Conservation (phyloP, 345 rosid genomes). For the Salix brachista region DNA sequence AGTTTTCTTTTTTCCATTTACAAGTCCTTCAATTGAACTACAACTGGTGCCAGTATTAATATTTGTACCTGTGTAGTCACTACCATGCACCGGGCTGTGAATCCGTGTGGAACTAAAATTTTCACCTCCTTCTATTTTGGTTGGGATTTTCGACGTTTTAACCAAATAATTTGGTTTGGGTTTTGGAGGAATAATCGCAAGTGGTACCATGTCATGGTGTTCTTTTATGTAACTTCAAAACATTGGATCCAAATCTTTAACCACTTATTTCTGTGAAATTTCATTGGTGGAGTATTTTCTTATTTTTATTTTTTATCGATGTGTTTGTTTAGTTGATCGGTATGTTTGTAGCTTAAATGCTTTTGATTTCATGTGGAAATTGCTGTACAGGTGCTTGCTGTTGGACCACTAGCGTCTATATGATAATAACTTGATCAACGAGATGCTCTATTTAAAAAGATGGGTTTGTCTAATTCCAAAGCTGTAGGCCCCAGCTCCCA, state of each 20-base stretch:
- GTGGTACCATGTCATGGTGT: conserved; percentile 13
- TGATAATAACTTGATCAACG: background rate
- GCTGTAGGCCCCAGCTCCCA: background rate
- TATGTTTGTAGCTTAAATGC: background rate
- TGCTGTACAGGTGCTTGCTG: background rate
- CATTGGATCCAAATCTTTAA: background rate
- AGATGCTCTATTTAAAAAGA: background rate
- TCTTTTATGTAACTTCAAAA: background rate
- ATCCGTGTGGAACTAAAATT: conserved; percentile 9
- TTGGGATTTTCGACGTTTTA: conserved; percentile 24
- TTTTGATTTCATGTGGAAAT: background rate
- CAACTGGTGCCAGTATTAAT: background rate
- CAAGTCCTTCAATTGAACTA: background rate
- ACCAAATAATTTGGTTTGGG: background rate
- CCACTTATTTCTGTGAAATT: background rate
- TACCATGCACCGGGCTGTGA: conserved; percentile 9
- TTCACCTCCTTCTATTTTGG: background rate
- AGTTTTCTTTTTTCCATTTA: conserved; percentile 1
- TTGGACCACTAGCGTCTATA: background rate
- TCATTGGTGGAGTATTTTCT: background rate
- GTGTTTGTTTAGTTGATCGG: background rate
- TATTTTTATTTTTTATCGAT: background rate
- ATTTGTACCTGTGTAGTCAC: background rate
- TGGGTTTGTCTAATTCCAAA: background rate
- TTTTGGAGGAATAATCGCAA: background rate